Percentiles rank a stretch among this genome's conserved stretches.
Conservation (phyloP, 768 basidiomycete genomes). For the Boletus huronensis region DNA sequence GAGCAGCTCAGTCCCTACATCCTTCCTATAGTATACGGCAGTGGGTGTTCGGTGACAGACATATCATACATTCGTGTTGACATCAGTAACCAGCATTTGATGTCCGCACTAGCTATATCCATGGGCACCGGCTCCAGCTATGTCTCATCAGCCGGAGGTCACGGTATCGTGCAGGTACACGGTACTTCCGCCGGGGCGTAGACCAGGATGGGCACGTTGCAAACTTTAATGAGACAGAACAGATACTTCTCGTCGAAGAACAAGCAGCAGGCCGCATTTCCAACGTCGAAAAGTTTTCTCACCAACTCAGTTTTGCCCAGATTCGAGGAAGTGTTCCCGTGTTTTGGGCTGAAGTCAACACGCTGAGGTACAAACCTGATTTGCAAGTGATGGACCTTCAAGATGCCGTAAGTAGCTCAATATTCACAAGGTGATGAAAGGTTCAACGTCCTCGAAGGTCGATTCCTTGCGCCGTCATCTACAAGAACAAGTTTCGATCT, state of each 20-base stretch:
- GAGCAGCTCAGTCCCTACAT: constrained; percentile 81
- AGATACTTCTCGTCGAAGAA: constrained; percentile 77
- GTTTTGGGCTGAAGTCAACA: constrained; percentile 97
- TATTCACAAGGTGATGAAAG: not conserved
- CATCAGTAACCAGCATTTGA: constrained; percentile 66
- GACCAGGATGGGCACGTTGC: constrained; percentile 87
- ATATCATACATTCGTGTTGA: not conserved
- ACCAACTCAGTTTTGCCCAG: constrained; percentile 85
- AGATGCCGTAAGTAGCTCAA: constrained; percentile 62
- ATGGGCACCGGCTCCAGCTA: constrained; percentile 75
- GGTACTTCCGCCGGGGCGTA: constrained; percentile 94
- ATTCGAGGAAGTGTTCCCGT: constrained; percentile 91
- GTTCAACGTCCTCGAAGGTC: constrained; percentile 41
- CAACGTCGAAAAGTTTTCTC: constrained; percentile 46
- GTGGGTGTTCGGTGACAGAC: constrained; percentile 49
- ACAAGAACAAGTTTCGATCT: constrained; percentile 62
- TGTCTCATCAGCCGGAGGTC: constrained; percentile 91
- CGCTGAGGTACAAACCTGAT: constrained; percentile 93
- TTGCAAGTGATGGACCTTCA: constrained; percentile 92
- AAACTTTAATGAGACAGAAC: constrained; percentile 99
- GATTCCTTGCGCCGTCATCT: constrained; percentile 73
- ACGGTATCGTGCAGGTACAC: constrained; percentile 91
- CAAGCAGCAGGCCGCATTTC: constrained; percentile 40
- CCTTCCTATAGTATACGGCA: constrained; percentile 91
- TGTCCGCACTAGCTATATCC: constrained; percentile 68